Evolutionary conservation across 2,329 filamentous ascomycete genomes (phyloP).

Genomic region (Xylariaceae sp.): DNA sequence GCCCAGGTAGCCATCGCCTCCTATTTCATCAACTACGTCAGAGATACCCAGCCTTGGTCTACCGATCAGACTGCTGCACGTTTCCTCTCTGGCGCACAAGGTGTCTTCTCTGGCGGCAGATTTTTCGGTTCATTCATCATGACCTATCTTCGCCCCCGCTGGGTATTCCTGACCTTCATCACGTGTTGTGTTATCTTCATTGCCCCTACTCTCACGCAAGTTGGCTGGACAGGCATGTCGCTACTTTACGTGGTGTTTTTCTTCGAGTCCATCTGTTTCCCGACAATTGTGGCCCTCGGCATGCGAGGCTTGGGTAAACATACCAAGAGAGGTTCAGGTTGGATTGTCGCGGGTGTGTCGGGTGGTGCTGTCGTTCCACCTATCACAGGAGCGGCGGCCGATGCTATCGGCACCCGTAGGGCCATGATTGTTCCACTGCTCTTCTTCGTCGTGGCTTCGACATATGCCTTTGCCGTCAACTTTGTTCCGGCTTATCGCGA

Average conservation of each 20-base stretch:
- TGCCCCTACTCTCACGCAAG: constrained; percentile 42
- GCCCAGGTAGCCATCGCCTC: constrained; percentile 61
- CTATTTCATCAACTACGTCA: constrained; percentile 72
- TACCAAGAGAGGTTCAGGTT: constrained; percentile 70
- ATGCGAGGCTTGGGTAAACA: constrained; percentile 71
- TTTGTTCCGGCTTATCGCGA: constrained; percentile 59
- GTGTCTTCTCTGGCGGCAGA: constrained; percentile 65
- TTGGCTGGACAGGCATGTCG: constrained; percentile 44
- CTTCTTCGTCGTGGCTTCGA: constrained; percentile 53
- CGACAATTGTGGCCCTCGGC: constrained; percentile 72
- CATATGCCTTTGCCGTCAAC: constrained; percentile 58
- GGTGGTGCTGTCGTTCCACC: constrained; percentile 72
- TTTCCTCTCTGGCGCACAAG: constrained; percentile 69
- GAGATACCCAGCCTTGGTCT: constrained; percentile 52
- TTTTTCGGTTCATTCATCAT: constrained; percentile 64
- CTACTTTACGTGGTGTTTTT: constrained; percentile 69
- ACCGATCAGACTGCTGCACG: constrained; percentile 51
- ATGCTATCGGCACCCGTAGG: constrained; percentile 53
- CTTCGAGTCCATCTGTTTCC: constrained; percentile 77
- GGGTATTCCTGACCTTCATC: constrained; percentile 63
- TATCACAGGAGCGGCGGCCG: constrained; percentile 62
- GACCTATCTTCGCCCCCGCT: constrained; percentile 60
- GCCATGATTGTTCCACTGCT: constrained; percentile 62
- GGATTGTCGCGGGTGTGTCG: constrained; percentile 63
- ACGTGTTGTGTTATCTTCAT: constrained; percentile 60